Conservation (phyloP, 2,329 filamentous ascomycete species). For the Cytospora piceicola region DNA sequence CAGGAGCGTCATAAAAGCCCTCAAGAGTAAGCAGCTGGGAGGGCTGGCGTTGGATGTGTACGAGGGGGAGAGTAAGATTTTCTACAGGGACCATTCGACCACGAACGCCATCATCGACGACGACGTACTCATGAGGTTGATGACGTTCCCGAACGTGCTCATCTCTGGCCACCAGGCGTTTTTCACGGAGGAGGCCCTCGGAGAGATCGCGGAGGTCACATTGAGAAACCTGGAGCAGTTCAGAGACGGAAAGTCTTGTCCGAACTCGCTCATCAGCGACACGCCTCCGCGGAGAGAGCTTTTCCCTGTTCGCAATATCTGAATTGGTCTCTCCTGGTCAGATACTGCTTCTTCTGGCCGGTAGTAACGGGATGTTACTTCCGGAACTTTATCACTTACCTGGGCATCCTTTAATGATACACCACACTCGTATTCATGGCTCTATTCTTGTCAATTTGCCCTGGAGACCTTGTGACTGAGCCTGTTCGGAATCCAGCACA, state of each 20-base stretch:
- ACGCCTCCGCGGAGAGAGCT: conserved; percentile 11
- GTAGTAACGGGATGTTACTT: background rate
- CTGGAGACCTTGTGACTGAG: too few relatives aligned
- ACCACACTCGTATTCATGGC: too few relatives aligned
- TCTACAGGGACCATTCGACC: conserved; percentile 66
- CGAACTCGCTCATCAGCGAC: conserved; percentile 42
- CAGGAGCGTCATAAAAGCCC: conserved; percentile 59
- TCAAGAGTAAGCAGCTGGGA: conserved; percentile 64
- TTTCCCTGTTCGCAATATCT: conserved; percentile 26
- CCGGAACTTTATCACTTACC: too few relatives aligned
- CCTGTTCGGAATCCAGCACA: too few relatives aligned
- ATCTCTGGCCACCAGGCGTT: conserved; percentile 72
- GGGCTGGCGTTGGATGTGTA: conserved; percentile 71
- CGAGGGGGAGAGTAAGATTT: conserved; percentile 65
- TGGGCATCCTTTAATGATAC: too few relatives aligned
- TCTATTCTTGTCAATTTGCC: too few relatives aligned
- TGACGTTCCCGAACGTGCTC: conserved; percentile 70
- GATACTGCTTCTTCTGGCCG: background rate
- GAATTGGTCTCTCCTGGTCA: background rate
- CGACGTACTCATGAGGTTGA: conserved; percentile 66
- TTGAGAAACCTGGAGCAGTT: conserved; percentile 59
- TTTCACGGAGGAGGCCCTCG: conserved; percentile 67
- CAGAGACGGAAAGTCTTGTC: conserved; percentile 39
- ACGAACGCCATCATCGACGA: conserved; percentile 65
- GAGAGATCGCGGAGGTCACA: conserved; percentile 65